Base-by-base conservation (phyloP, 495 filamentous ascomycete species). In the Xylaria acuta region DNA sequence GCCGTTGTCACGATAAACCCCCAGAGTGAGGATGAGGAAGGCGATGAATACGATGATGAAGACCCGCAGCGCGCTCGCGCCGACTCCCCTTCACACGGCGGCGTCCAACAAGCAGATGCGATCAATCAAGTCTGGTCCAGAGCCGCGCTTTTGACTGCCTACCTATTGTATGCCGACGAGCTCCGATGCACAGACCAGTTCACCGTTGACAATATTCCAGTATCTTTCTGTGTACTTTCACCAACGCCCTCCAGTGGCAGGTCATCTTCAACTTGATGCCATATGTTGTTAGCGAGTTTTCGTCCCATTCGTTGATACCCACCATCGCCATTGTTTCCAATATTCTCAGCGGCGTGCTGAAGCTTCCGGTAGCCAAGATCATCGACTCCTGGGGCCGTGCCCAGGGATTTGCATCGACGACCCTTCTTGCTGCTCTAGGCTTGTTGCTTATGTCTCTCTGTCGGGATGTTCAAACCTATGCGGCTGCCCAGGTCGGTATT, bases 331-430 rank as follows among this genome's bases (percentile, higher is more conserved):
- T 89, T 73, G 78, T 90, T 70, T 83, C 84, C 53, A 80, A 73
- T 49, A 78, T 93, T 73, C 87, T 93, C 69, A 90, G 87, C 69
- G 91, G 90, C 68, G 82, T 91, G 25, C 79, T 84, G 53, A 90
- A 88, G 69, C 81, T 92, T 38, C 85, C 90, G 0, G 78, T 91
- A 20, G 90, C 90, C 56, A 92, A 92, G 78, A 80, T 92, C 60
- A 79, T 92, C 72, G 89, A 93, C 74, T 80, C 90, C 32, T 92
- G 87, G 84, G 91, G 90, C 67, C 84, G 85, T 76, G 88, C 77
- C 69, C 86, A 74, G 76, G 86, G 82, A 45, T 84, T 82, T 54
- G 73, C 77, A n/a, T 67, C 80, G 38, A 80, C 80, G 75, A 74
- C 84, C 18, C 71, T 74, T 36, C 82, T 84, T 59, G 78, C 84